phyloP scores from a whole-genome alignment of 768 basidiomycete genomes.

The Termitomyces sp. region DNA sequence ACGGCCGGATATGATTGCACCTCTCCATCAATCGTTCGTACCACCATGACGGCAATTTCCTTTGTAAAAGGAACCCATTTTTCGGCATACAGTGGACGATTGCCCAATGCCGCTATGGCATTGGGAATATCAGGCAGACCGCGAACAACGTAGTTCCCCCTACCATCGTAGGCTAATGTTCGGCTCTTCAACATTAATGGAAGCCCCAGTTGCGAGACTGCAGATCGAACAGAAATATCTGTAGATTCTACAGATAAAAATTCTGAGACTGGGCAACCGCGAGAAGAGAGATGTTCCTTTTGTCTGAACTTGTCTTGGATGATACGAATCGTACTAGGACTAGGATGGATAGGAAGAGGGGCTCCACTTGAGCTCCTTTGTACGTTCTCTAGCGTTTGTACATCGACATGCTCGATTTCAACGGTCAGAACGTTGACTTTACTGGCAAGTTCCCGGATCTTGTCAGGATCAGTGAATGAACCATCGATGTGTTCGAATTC shows the following conservation, averaged over 20 bases:
- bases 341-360: slow-evolving; percentile 58
- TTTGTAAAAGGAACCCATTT: slow-evolving; percentile 85
- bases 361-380: slow-evolving; percentile 26
- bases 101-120: slow-evolving; percentile 46
- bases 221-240: slow-evolving; percentile 43
- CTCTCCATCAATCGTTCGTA: slow-evolving; percentile 68
- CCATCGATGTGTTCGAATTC: slow-evolving; percentile 73
- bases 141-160: slow-evolving; percentile 82
- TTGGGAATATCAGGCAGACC: slow-evolving; percentile 44
- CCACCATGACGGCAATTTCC: slow-evolving; percentile 97
- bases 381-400: slow-evolving; percentile 60
- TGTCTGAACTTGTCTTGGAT: slow-evolving; percentile 86
- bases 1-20: slow-evolving; percentile 85
- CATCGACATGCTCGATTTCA: slow-evolving; percentile 97
- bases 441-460: slow-evolving; percentile 73
- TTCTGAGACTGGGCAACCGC: slow-evolving; percentile 48
- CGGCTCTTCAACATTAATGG: slow-evolving; percentile 95
- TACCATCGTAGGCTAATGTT: slow-evolving; percentile 94
- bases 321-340: slow-evolving; percentile 71
- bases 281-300: slow-evolving; percentile 72
- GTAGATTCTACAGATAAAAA: slow-evolving; percentile 58
- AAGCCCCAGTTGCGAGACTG: slow-evolving; percentile 58
- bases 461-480: slow-evolving; percentile 73
- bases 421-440: slow-evolving; percentile 87
- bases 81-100: slow-evolving; percentile 86